Conservation (phyloP, 1,139 yeast genomes). For the Suhomyces atakaporum region DNA sequence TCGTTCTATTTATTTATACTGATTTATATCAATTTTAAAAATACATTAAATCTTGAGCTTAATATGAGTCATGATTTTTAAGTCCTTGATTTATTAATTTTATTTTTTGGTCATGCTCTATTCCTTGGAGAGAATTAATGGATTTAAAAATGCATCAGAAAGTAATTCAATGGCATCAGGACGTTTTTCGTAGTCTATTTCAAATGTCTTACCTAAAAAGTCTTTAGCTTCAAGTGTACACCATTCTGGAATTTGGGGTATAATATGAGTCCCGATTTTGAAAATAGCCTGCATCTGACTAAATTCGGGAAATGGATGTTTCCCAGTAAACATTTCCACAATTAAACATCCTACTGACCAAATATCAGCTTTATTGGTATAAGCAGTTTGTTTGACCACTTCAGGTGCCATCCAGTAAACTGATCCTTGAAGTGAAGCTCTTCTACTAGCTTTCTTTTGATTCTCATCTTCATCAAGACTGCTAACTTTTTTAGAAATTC, state of each 20-base stretch:
- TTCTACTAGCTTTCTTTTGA: slow-evolving; percentile 43
- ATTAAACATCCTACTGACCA: slow-evolving; percentile 95
- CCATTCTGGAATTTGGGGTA: slow-evolving; percentile 79
- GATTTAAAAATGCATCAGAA: slow-evolving; percentile 59
- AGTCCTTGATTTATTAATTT: too few species aligned
- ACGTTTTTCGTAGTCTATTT: slow-evolving; percentile 68
- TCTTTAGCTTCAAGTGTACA: slow-evolving; percentile 69
- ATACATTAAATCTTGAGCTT: not conserved
- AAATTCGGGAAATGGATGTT: slow-evolving; percentile 91
- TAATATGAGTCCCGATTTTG: slow-evolving; percentile 80
- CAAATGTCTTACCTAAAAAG: slow-evolving; percentile 69
- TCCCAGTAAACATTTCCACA: slow-evolving; percentile 93
- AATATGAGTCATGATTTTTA: slow-evolving; percentile 1
- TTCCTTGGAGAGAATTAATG: slow-evolving; percentile 47
- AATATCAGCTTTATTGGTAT: slow-evolving; percentile 87
- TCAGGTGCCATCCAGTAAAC: slow-evolving; percentile 99
- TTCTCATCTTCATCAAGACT: slow-evolving; percentile 27
- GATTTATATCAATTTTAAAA: not conserved
- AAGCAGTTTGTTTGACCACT: slow-evolving; percentile 87
- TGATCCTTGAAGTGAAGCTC: slow-evolving; percentile 90
- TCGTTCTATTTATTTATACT: slow-evolving; percentile 1
- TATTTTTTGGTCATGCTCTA: slow-evolving; percentile 9
- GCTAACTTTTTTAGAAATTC: slow-evolving; percentile 80
- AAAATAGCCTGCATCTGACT: slow-evolving; percentile 96
- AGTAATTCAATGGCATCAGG: slow-evolving; percentile 74